Evolutionary conservation across 2,329 filamentous ascomycete species (phyloP), one percentile per base, ranked within the genome.

Genomic region (Colletotrichum sp.): DNA sequence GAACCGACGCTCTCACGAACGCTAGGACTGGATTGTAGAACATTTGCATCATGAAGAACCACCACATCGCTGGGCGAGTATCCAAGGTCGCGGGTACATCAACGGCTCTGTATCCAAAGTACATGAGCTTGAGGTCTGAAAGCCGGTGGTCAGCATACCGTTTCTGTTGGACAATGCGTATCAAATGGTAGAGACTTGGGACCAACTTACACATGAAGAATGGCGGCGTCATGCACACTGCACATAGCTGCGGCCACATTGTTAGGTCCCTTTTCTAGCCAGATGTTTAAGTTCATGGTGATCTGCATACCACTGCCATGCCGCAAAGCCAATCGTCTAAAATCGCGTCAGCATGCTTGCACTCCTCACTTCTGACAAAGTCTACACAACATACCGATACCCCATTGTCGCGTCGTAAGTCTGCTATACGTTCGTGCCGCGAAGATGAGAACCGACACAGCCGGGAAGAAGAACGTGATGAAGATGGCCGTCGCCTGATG

Each of bases 21-120:
- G 86, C 85, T 3, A 89, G 78, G 60, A 88, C 85, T 0, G 87
- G 87, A 68, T 87, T 88, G 80, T 89, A 88, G 3, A 86, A 79
- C 10, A 87, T 79, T 59, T 87, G 84, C 44, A 84, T 83, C 22
- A 84, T 78, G 57, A 84, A 87, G 78, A 83, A 63, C 72, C 59
- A 75, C 72, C 81, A 78, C 71, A 80, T 77, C 16, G 77, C 81
- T 3, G 77, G 75, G 8, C 81, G 74, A n/a, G 80, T 44, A 30
- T 77, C 75, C 48, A 55, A 71, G 3, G 66, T 65, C 10, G 22
- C 26, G 26, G 72, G 67, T 4, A 71, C 72, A 24, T 75, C 66
- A n/a, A 66, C 34, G 18, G 75, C 74, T 18, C 78, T 75, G 67
- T 81, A 80, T 39, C 83, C 82, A 12, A 81, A 81, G 68, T 84